A percentile compares a stretch with the other conserved stretches of the same genome.
Evolutionary conservation across 495 filamentous ascomycete genomes (phyloP).

Genomic region (Neurospora tetrasperma): DNA sequence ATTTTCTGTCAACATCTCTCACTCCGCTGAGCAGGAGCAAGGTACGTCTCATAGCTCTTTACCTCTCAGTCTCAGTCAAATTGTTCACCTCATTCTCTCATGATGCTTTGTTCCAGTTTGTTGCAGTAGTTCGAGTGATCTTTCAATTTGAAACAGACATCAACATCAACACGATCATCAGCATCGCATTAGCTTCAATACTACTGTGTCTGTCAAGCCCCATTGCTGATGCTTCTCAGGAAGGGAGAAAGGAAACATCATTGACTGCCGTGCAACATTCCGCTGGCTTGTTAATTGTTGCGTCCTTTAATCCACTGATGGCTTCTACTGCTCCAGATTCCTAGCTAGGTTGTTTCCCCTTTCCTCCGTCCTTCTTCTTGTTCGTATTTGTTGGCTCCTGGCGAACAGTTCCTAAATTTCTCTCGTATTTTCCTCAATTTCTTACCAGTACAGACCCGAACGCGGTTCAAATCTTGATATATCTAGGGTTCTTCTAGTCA

Average conservation of each 20-base stretch:
- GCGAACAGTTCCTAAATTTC: neutral
- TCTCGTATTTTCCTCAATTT: neutral
- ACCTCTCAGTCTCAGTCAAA: neutral
- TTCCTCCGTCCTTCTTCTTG: neutral
- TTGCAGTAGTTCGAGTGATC: neutral
- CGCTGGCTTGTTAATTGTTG: neutral
- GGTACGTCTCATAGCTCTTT: neutral
- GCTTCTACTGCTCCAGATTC: neutral
- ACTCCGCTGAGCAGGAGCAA: neutral
- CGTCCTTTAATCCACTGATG: neutral
- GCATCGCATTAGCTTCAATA: neutral
- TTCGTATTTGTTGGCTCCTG: neutral
- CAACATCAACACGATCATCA: neutral
- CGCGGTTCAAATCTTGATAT: neutral
- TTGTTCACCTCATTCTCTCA: neutral
- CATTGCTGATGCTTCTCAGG: neutral
- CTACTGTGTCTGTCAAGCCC: neutral
- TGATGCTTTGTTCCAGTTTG: neutral
- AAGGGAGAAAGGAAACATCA: neutral
- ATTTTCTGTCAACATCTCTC: neutral
- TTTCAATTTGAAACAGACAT: neutral
- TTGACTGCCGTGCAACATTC: neutral
- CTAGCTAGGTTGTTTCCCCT: neutral
- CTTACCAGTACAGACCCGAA: neutral
- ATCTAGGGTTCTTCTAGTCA: neutral